Evolutionary conservation across 352 stramenopile genomes (phyloP), one percentile per base, ranked within the genome.

Genomic region (Globisporangium rhizosaccharum): DNA sequence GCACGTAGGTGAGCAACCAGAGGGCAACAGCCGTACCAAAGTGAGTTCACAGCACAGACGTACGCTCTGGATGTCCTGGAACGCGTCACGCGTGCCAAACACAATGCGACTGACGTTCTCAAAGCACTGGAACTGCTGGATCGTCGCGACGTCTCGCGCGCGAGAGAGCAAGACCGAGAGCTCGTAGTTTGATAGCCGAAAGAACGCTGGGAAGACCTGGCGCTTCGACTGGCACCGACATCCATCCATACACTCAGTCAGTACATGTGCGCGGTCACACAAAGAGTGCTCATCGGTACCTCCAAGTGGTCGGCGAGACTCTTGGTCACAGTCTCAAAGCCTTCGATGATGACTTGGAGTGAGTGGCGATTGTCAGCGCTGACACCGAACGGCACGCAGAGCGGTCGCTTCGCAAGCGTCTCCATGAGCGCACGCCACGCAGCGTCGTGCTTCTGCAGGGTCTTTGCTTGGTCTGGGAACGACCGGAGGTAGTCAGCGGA

Each of bases 101-200:
- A 77, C 72, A 12, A 90, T 87, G 0, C 62, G 61, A 0, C 63
- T 65, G 4, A 90, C 69, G n/a, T 90, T 90, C 25, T 90, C 80
- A 39, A 90, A 90, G 45, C 78, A 87, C 47, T 80, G 76, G 63
- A 84, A 88, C 17, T 72, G 67, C 20, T 82, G 73, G 47, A 87
- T 82, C 36, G 65, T 67, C 17, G 68, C 66, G 18, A 77, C 61
- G 33, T 90, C 80, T 0, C 78, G 66, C 0, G 62, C 57, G 48
- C 74, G 81, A 0, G 76, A 82, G 2, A 90, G 53, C 7, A 90
- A 33, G 3, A 68, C 73, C 1, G 78, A 67, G 0, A 90, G 64
- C 53, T 90, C 78, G 9, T 76, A 55, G 55, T 88, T 85, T 0
- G 78, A 90, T 0, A 90, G 65, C 10, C 74, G 72, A 55, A 82